Base-by-base conservation (phyloP, 23 red algal genomes). In the Gracilaria gracilis region DNA sequence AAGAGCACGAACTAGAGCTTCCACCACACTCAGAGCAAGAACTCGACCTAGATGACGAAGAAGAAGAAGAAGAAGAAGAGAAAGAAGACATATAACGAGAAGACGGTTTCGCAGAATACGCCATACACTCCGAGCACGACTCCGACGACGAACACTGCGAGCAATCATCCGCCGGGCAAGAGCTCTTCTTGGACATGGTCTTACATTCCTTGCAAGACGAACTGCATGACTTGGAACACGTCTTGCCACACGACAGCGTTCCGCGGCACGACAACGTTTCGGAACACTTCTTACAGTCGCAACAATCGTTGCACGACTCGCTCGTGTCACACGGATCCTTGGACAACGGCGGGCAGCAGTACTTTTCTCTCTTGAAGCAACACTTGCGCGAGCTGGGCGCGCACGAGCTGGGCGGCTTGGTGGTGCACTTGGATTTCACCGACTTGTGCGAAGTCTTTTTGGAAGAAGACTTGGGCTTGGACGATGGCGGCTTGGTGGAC, bases 361-460 rank as follows among this genome's bases (percentile, higher is more conserved):
- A 82, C 58, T 62, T 82, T 34, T 82, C 54, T 25, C 54, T 65
- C 36, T 82, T 82, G 79, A 82, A 77, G 34, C 72, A 77, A 42
- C 72, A 77, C 27, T 77, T 77, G 49, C 49, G 47, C 16, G 36
- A 38, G 79, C 40, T 82, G 20, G 79, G 79, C 39, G 53, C 11
- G 16, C 58, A 62, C 21, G 79, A 62, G 28, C 54, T 62, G n/a
- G n/a, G n/a, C 34, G 29, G 33, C 51, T 62, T 57, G 6, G 44
- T 61, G 57, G 48, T 38, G 44, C 2, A 32, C 53, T 82, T 82
- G 24, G 79, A 82, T 24, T 39, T 59, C 25, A 40, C n/a, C 53
- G 39, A 32, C 19, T 62, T 65, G 49, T 46, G 49, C n/a, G 79
- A 62, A 7, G 54, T 64, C 24, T 82, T 82, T 20, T 77, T 77